Conservation (phyloP, 306 rosid genomes). For the Chamaecrista fasciculata region DNA sequence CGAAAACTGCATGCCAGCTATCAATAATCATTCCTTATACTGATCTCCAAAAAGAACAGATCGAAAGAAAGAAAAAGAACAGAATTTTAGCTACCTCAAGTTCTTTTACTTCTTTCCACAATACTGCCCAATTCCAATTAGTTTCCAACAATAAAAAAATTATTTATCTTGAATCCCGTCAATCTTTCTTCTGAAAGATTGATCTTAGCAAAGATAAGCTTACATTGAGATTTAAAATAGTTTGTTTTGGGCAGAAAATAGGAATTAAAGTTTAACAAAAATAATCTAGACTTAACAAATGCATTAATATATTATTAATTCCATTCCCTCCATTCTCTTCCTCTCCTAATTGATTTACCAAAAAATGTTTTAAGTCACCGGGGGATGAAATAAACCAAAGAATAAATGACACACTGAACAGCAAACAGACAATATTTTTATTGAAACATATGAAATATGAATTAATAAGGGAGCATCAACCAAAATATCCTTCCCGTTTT, state of each 20-base stretch:
- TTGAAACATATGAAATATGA: neutral
- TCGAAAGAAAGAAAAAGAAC: no score
- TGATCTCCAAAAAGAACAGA: no score
- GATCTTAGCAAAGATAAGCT: neutral
- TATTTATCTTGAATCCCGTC: no score
- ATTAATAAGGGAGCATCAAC: slow-evolving; percentile 1
- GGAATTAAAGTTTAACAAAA: neutral
- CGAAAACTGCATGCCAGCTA: neutral
- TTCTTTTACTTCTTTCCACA: neutral
- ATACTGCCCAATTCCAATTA: neutral
- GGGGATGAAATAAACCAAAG: neutral
- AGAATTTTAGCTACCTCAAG: neutral
- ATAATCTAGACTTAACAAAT: neutral
- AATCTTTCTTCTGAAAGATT: no score
- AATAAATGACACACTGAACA: neutral
- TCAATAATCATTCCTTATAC: neutral
- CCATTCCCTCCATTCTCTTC: neutral
- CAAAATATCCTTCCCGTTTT: neutral
- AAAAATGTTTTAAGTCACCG: neutral
- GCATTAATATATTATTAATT: neutral
- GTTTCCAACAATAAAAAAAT: neutral
- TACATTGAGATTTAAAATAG: neutral
- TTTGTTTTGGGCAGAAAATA: neutral
- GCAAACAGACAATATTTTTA: neutral
- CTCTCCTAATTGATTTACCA: neutral